Evolutionary conservation across 2,329 filamentous ascomycete genomes (phyloP), one percentile per base, ranked within the genome.

Genomic region (Aureobasidium sp.): DNA sequence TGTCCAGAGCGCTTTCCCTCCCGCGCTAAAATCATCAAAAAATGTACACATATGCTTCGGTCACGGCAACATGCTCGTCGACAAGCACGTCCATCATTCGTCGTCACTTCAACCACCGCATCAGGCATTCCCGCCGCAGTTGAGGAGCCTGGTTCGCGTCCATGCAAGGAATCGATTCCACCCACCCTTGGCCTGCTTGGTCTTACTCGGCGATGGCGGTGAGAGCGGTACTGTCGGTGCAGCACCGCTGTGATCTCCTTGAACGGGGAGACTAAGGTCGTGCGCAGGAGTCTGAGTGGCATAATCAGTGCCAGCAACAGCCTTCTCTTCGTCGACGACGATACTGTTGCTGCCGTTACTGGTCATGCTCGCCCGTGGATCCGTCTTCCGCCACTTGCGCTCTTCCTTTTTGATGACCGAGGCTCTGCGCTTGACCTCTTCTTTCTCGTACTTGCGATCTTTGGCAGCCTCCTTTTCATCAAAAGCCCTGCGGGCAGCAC

Each of bases 401-500:
- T 77, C 74, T 34, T 77, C 74, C 62, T 70, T 74, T 65, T 78
- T 81, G 31, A 71, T 71, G 55, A 80, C 71, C 69, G 77, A 70
- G 74, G 81, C 63, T 34, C 71, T 70, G 51, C 76, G 76, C 74
- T 74, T 82, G 62, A 75, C 69, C 51, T 76, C 78, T 61, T 83
- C 81, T 67, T 80, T 77, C 67, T 84, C 80, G 49, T 78, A 73
- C 66, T 82, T 82, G 55, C 75, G 78, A 61, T 78, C 78, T 67
- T 85, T 85, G 39, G 78, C 80, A 4, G 79, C 81, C 71, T 85
- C 82, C 66, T 83, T 82, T 65, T 84, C 81, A 63, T 82, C 77
- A 68, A 84, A 85, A 36, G 83, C 82, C 56, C 79, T 75, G 7
- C 84, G 78, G 5, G 81, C 79, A 48, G 80, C 81, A 61, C 80